These are phyloP conservation scores for Naegleria gruberi DNA, from an alignment of 208 protist species.

Conservation along the genomic window DNA sequence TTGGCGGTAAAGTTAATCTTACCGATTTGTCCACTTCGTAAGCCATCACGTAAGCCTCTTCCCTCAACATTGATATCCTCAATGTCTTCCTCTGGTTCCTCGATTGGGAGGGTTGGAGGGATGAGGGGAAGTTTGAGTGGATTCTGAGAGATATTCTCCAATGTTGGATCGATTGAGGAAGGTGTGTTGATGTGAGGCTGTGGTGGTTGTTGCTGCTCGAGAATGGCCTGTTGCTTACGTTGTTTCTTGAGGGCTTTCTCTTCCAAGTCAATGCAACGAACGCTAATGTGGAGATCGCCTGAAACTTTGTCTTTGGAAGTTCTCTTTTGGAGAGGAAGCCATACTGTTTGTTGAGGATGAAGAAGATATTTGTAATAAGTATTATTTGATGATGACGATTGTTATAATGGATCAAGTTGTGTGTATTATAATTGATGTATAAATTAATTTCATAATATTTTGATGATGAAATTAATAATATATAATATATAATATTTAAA, in stretches of 20 bases:
- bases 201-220: background rate
- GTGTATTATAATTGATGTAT: too few species aligned
- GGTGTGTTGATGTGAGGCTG: background rate
- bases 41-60: background rate
- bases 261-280: background rate
- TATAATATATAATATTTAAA: too few species aligned
- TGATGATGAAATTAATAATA: too few species aligned
- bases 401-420: too few species aligned
- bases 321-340: background rate
- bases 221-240: background rate
- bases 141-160: background rate
- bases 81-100: background rate
- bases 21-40: background rate
- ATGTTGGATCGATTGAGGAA: background rate
- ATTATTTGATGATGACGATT: too few species aligned
- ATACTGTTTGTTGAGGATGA: background rate
- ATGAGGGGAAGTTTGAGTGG: background rate
- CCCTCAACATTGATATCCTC: background rate
- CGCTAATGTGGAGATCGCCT: background rate
- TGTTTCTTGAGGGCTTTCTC: background rate
- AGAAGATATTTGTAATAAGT: too few species aligned
- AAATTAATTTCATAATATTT: too few species aligned
- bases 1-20: background rate
- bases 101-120: background rate
- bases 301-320: constrained; percentile 7